Evolutionary conservation across 176 grass and related monocot genomes (phyloP).

Genomic region (Oryza brachyantha): DNA sequence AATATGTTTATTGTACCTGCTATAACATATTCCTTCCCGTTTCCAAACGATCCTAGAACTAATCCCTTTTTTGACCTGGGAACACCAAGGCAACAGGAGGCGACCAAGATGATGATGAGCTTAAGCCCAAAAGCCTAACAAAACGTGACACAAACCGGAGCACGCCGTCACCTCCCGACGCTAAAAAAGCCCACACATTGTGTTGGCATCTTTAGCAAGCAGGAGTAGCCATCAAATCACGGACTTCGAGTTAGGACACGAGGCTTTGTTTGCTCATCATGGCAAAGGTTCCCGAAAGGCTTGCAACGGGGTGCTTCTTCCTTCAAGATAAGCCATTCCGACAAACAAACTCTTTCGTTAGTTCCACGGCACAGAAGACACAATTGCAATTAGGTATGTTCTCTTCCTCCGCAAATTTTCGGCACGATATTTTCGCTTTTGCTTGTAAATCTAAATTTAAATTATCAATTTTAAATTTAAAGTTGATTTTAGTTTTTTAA

Average conservation of each 20-base stretch:
- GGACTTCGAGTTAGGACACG: neutral
- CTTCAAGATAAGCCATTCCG: neutral
- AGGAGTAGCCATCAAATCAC: neutral
- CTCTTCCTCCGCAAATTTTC: too few relatives aligned
- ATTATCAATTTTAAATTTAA: too few relatives aligned
- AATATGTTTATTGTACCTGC: too few relatives aligned
- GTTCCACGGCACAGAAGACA: slow-evolving; percentile 1
- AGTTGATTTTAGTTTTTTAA: too few relatives aligned
- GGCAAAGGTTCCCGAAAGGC: slow-evolving; percentile 26
- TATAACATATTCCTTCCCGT: neutral
- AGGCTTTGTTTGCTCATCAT: slow-evolving; percentile 16
- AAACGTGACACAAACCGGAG: neutral
- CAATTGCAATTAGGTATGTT: neutral
- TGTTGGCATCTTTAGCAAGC: neutral
- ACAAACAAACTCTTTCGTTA: neutral
- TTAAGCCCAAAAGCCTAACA: neutral
- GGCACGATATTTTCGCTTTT: too few relatives aligned
- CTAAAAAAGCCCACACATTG: too few relatives aligned
- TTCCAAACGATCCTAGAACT: neutral
- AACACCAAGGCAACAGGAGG: neutral
- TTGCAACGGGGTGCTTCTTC: neutral
- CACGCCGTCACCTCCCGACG: slow-evolving; percentile 3
- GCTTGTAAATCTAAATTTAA: too few relatives aligned
- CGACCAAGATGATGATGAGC: neutral
- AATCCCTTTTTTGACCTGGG: neutral